Evolutionary conservation across 208 protist species (phyloP), one percentile per base, ranked within the genome.

Genomic region (Trypanosoma vivax): DNA sequence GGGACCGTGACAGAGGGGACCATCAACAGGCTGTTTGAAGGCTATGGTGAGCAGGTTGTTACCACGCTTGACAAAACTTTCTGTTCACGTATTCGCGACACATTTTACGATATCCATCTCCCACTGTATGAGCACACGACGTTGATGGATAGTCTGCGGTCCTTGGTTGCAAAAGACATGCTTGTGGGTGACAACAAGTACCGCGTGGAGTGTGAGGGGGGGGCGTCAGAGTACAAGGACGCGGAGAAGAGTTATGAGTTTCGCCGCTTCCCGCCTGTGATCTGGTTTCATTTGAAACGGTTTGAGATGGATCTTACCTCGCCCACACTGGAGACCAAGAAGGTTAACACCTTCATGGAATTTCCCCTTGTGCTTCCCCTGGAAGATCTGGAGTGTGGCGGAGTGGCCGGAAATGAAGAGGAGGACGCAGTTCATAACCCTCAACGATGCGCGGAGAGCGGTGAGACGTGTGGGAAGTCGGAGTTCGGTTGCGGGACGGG

Each of bases 161-260:
- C 81, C 3, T 70, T 94, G 13, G 78, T 74, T 14, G 68, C 66
- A 14, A 73, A 75, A 39, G 92, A 96, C 50, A 55, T 77, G 56
- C 78, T 96, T 7, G 61, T 86, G 6, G 92, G 88, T 1, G 82
- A 94, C 40, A 95, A 96, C 69, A 91, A 94, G 68, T 95, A 96
- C 60, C 50, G 71, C 1, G 86, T 91, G 24, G 92, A 95, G 67
- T 47, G 60, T 27, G 65, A 73, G 31, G 92, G 83, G 14, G 64
- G 70, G 65, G 60, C 65, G 48, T 62, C 66, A 5, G 71, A 85
- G 65, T 93, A 93, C 74, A 93, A 85, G 73, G 82, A 90, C 34
- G 86, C 86, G 19, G 75, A 85, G 64, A 88, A 83, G 60, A 73
- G 74, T 35, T 86, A 88, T 50, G 56, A 60, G 29, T 90, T 84